These are phyloP conservation scores for Gentiana macrophylla DNA, from an alignment of 257 asterid species.

Conservation along the genomic window DNA sequence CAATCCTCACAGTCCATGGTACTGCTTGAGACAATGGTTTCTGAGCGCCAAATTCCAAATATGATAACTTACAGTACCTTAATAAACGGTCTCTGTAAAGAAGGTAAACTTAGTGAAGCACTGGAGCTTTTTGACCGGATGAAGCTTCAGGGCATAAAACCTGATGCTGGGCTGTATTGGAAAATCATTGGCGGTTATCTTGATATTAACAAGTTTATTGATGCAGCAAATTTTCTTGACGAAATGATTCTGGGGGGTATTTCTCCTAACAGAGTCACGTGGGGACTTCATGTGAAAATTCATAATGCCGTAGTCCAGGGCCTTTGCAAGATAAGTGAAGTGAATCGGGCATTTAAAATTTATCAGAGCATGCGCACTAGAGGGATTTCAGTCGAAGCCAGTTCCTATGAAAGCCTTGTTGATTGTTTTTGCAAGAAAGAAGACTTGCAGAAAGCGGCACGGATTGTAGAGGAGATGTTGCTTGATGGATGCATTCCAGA, in stretches of 20 bases:
- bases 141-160: conserved; percentile 89
- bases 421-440: conserved; percentile 42
- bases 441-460: conserved; percentile 57
- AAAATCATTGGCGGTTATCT: conserved; percentile 58
- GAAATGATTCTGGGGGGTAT: conserved; percentile 80
- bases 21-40: conserved; percentile 54
- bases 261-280: conserved; percentile 67
- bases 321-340: conserved; percentile 36
- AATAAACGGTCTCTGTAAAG: conserved; percentile 63
- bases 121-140: conserved; percentile 74
- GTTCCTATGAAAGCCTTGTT: conserved; percentile 48
- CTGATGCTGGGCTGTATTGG: conserved; percentile 79
- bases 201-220: conserved; percentile 42
- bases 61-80: conserved; percentile 75
- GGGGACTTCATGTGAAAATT: conserved; percentile 78
- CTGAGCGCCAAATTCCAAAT: conserved; percentile 43
- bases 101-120: conserved; percentile 48
- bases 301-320: conserved; percentile 62
- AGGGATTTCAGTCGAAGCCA: conserved; percentile 64
- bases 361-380: conserved; percentile 59
- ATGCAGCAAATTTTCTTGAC: conserved; percentile 82
- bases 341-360: conserved; percentile 53
- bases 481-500: conserved; percentile 66
- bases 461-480: conserved; percentile 71
- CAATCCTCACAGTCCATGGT: conserved; percentile 54